Conservation (phyloP, 164 flowering plant species). For the Platanus orientalis region DNA sequence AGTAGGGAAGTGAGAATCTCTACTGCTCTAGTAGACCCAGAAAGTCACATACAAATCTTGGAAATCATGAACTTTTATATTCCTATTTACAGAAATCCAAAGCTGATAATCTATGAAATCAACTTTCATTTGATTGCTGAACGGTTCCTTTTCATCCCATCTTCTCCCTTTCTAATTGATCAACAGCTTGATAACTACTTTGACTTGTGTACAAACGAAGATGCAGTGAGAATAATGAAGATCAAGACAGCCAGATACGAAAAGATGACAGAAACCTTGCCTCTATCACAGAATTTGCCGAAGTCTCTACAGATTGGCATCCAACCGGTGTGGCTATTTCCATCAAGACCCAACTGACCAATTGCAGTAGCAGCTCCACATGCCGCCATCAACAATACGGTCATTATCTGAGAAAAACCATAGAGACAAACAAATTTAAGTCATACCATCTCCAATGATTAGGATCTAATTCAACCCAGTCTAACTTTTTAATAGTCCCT, state of each 20-base stretch:
- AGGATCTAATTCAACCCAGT: too few relatives aligned
- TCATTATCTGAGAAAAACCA: slow-evolving; percentile 25
- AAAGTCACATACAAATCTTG: too few relatives aligned
- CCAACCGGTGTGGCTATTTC: slow-evolving; percentile 35
- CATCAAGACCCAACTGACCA: slow-evolving; percentile 30
- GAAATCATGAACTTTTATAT: too few relatives aligned
- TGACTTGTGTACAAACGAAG: slow-evolving; percentile 17
- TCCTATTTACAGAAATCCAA: too few relatives aligned
- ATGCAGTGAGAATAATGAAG: slow-evolving; percentile 25
- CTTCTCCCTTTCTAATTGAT: too few relatives aligned
- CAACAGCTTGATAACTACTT: background rate
- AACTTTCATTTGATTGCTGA: too few relatives aligned
- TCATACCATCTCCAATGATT: too few relatives aligned
- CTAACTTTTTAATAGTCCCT: too few relatives aligned
- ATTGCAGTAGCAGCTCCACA: slow-evolving; percentile 38
- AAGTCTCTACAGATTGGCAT: slow-evolving; percentile 25
- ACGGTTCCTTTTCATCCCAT: too few relatives aligned
- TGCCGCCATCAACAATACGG: slow-evolving; percentile 34
- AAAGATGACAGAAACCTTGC: slow-evolving; percentile 11
- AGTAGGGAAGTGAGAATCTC: too few relatives aligned
- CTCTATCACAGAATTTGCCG: slow-evolving; percentile 29
- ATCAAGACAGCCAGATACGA: slow-evolving; percentile 35
- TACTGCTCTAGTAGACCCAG: too few relatives aligned
- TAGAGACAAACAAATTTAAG: background rate
- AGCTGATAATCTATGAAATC: too few relatives aligned